Base-by-base conservation (phyloP, 1,139 yeast genomes). In the Protomyces inouyei region DNA sequence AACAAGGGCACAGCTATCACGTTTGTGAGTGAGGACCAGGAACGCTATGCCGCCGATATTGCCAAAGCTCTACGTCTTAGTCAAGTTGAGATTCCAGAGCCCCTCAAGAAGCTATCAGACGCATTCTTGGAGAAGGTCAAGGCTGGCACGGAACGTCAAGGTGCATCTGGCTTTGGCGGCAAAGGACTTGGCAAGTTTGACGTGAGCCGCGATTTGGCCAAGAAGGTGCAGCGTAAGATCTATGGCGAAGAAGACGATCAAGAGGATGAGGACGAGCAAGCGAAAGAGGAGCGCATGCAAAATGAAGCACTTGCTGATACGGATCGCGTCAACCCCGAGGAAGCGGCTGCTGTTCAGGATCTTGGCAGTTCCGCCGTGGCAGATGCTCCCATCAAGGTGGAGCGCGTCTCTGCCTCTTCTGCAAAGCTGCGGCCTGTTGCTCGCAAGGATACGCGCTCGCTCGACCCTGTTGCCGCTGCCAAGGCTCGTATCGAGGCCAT, bases 141-240 rank as follows among this genome's bases (percentile, higher is more conserved):
- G 68, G 73, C 79, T 1, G 97, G 96, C 0, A 83, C 85, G 67
- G 91, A 82, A 68, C 85, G 63, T 37, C 68, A 85, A 71, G 79
- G 82, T 64, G 80, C 82, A 23, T 82, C 83, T 66, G 98, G 98
- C 0, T 93, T 91, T 77, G 96, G 97, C 1, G 98, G 98, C 25
- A 87, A 88, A 71, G 98, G 98, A 0, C 79, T 93, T 65, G 96
- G 87, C 57, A 87, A 87, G 68, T 77, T 93, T 57, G 95, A 89
- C 67, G 84, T 83, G 61, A 79, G 82, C 10, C 79, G 98, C 61
- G 86, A 85, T 38, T 80, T 79, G 51, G 81, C 80, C 43, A 79
- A 84, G 67, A 80, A 78, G 64, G 71, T 79, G 59, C 87, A 87
- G 71, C 77, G 82, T 68, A 77, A 73, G 60, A 76, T 76, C 1